Percentiles rank a stretch among this genome's conserved stretches.
phyloP scores from a whole-genome alignment of 2,329 filamentous ascomycete genomes.

The Ophiostoma tasmaniense region DNA sequence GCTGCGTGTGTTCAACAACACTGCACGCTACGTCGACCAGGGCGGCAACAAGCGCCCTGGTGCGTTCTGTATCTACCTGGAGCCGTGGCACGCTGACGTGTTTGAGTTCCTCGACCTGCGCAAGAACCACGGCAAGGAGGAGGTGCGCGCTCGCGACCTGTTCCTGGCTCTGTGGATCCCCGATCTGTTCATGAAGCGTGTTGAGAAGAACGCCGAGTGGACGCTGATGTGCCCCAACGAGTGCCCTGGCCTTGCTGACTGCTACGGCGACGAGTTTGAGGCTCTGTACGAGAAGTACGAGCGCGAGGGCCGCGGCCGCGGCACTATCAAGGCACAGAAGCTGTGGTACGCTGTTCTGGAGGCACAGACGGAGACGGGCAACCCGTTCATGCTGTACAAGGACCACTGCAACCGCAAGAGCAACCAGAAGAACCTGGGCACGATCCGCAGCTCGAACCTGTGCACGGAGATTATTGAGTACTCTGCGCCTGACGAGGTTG shows the following conservation, averaged over 20 bases:
- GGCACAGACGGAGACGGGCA: conserved; percentile 96
- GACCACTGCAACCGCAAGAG: conserved; percentile 97
- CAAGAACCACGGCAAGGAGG: conserved; percentile 99
- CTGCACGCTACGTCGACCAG: conserved; percentile 95
- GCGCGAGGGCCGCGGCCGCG: conserved; percentile 73
- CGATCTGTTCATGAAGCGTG: conserved; percentile 99
- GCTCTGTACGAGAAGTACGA: conserved; percentile 92
- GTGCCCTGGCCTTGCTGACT: conserved; percentile 87
- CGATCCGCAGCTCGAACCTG: conserved; percentile 95
- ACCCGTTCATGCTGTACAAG: conserved; percentile 99
- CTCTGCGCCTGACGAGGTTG: conserved; percentile 92
- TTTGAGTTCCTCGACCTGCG: conserved; percentile 95
- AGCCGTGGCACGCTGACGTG: conserved; percentile 97
- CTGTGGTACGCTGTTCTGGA: conserved; percentile 98
- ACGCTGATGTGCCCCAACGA: conserved; percentile 98
- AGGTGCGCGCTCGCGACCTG: conserved; percentile 89
- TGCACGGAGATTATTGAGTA: conserved; percentile 99
- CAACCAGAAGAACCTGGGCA: conserved; percentile 99
- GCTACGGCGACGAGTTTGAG: conserved; percentile 96
- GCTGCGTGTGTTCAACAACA: conserved; percentile 99
- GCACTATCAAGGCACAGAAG: conserved; percentile 95
- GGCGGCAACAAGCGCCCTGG: conserved; percentile 98
- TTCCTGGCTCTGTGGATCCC: conserved; percentile 98
- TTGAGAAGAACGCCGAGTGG: conserved; percentile 94
- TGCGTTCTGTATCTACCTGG: conserved; percentile 96